These are phyloP conservation scores for Trichoderma brevicompactum DNA, from an alignment of 2,329 filamentous ascomycete genomes.

Conservation along the genomic window DNA sequence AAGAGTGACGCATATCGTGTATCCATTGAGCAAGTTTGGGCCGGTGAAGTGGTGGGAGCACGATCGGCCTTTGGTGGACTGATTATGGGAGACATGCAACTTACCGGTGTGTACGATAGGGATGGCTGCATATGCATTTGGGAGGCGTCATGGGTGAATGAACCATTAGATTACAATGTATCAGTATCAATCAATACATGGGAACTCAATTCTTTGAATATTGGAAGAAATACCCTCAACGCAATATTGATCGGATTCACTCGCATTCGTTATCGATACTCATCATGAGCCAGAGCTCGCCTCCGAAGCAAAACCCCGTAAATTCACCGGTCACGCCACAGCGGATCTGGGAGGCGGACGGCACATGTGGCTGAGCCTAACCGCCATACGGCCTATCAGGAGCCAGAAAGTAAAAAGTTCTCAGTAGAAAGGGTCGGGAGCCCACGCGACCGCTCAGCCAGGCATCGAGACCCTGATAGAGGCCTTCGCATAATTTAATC, in stretches of 20 bases:
- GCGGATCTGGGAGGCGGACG: conserved; percentile 11
- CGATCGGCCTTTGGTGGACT: conserved; percentile 36
- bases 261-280: neutral
- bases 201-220: neutral
- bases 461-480: conserved; percentile 20
- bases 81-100: neutral
- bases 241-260: no score
- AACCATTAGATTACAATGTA: neutral
- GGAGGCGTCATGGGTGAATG: conserved; percentile 8
- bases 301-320: conserved; percentile 10
- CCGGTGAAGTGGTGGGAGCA: conserved; percentile 63
- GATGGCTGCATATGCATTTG: conserved; percentile 13
- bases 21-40: conserved; percentile 66
- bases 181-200: neutral
- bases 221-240: no score
- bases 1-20: conserved; percentile 72
- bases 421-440: conserved; percentile 11
- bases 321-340: conserved; percentile 23
- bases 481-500: neutral
- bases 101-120: conserved; percentile 10
- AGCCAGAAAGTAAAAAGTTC: conserved; percentile 21
- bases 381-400: conserved; percentile 13
- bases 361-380: conserved; percentile 17
- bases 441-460: conserved; percentile 19
- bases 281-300: neutral